Percentiles rank a stretch among this genome's conserved stretches.
These are phyloP conservation scores for Danielia oregonensis DNA, from an alignment of 805 yeast genomes.

Conservation along the genomic window DNA sequence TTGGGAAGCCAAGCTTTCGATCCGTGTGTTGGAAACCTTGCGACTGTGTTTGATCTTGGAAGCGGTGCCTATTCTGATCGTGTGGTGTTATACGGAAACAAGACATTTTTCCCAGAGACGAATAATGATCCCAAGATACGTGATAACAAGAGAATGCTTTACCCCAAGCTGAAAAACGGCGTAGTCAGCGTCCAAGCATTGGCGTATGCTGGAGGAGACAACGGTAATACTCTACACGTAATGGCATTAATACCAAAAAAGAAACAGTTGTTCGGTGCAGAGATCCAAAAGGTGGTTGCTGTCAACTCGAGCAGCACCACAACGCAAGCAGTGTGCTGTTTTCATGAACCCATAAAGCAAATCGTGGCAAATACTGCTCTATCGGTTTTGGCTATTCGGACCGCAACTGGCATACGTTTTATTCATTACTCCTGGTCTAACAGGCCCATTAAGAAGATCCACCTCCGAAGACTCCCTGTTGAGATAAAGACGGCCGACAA, in stretches of 20 bases:
- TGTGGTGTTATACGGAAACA: conserved; percentile 5
- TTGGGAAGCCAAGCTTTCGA: conserved; percentile 2
- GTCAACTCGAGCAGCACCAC: too few species aligned
- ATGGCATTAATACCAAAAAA: conserved; percentile 11
- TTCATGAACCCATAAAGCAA: conserved; percentile 10
- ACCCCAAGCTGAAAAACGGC: conserved; percentile 4
- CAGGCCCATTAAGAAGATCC: conserved; percentile 5
- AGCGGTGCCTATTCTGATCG: conserved; percentile 11
- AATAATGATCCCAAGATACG: too few species aligned
- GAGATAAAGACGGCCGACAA: neutral
- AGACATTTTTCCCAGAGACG: too few species aligned
- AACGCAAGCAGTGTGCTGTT: conserved; percentile 2
- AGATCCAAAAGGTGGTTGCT: neutral
- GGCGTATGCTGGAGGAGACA: conserved; percentile 10
- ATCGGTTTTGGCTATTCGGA: conserved; percentile 11
- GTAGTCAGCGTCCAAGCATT: conserved; percentile 7
- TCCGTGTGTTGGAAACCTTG: conserved; percentile 10
- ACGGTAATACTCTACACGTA: too few species aligned
- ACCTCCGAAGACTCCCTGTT: too few species aligned
- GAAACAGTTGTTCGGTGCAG: conserved; percentile 6
- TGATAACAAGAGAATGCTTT: too few species aligned
- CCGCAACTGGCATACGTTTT: conserved; percentile 5
- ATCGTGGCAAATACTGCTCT: conserved; percentile 3
- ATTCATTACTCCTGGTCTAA: conserved; percentile 9
- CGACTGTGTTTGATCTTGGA: conserved; percentile 8